Evolutionary conservation across 2,329 filamentous ascomycete species (phyloP).

Genomic region (Bisporella sp.): DNA sequence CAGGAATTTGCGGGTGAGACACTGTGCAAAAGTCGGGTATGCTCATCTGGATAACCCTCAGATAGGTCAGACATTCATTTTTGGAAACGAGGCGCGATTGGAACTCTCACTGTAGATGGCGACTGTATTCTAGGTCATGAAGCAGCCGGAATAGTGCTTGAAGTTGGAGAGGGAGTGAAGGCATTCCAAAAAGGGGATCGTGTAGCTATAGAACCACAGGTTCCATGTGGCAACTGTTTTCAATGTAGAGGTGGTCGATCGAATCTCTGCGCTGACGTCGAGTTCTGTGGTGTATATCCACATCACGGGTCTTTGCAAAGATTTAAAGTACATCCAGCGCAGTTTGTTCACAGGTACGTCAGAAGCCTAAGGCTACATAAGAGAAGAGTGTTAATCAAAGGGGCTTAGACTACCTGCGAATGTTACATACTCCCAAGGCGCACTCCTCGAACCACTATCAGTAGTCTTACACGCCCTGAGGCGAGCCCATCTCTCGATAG

Average conservation of each 20-base stretch:
- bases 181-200: conserved; percentile 48
- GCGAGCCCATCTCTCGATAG: conserved; percentile 44
- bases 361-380: no score
- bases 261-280: conserved; percentile 56
- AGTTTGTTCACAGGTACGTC: conserved; percentile 41
- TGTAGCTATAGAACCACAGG: conserved; percentile 60
- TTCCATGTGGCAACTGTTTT: conserved; percentile 55
- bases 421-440: conserved; percentile 50
- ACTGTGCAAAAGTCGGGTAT: neutral
- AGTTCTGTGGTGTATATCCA: conserved; percentile 55
- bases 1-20: conserved; percentile 55
- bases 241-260: conserved; percentile 53
- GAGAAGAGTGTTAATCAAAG: no score
- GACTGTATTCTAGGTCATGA: conserved; percentile 43
- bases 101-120: conserved; percentile 52
- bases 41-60: no score
- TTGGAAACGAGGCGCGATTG: conserved; percentile 59
- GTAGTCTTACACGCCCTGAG: conserved; percentile 57
- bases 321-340: conserved; percentile 55
- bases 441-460: conserved; percentile 57
- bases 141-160: conserved; percentile 15
- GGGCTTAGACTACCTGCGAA: conserved; percentile 39
- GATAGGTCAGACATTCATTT: conserved; percentile 59
- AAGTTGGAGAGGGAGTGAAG: conserved; percentile 38
- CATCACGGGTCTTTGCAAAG: conserved; percentile 53